phyloP scores from a whole-genome alignment of 148 eudicot species.

The Rhododendron ferrugineum region DNA sequence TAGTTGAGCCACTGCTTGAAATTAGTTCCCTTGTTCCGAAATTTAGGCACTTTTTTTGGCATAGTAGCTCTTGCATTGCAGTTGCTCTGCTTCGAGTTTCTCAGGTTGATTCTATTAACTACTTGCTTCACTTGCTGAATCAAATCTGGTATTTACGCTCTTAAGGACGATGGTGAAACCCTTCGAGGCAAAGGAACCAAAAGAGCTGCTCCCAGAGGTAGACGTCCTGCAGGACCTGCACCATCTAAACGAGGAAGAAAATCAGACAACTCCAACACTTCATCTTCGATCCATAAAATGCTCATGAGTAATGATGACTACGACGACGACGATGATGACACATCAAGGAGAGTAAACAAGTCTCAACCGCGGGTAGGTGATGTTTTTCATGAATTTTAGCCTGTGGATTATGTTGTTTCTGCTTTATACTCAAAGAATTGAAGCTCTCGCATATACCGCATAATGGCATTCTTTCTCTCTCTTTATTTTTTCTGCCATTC shows the following conservation, averaged over 20 bases:
- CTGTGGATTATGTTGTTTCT: conserved; percentile 1
- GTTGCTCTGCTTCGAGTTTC: not conserved
- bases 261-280: conserved; percentile 49
- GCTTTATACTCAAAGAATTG: not conserved
- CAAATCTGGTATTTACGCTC: conserved; percentile 6
- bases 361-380: conserved; percentile 69
- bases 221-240: conserved; percentile 37
- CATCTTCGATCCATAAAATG: conserved; percentile 64
- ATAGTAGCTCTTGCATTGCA: not conserved
- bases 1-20: not conserved
- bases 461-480: not conserved
- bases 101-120: not conserved
- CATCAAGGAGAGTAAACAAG: conserved; percentile 37
- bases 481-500: not conserved
- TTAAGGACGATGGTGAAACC: conserved; percentile 49
- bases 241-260: conserved; percentile 81
- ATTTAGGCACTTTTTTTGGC: not conserved
- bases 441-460: not conserved
- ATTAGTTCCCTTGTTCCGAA: not conserved
- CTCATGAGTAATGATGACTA: conserved; percentile 51
- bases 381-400: not conserved
- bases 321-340: conserved; percentile 59
- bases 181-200: conserved; percentile 58
- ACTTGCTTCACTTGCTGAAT: not conserved
- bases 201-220: conserved; percentile 83